Evolutionary conservation across 306 rosid genomes (phyloP).

Genomic region (Cucumis sativus): Cucumber_9930_V3 NC_026660.2:5993501-5994000

Average conservation of each 20-base stretch:
- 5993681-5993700: not conserved
- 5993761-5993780: not conserved
- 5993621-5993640: not conserved
- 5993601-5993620: not conserved
- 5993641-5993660: too few species aligned
- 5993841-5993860: constrained; percentile 68
- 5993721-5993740: not conserved
- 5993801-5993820: not conserved
- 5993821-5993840: constrained; percentile 10
- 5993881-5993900: constrained; percentile 95
- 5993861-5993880: constrained; percentile 98
- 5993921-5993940: constrained; percentile 96
- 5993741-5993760: not conserved
- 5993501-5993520: not conserved
- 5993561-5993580: not conserved
- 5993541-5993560: not conserved
- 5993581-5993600: not conserved
- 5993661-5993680: not conserved
- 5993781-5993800: not conserved
- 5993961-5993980: constrained; percentile 98
- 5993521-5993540: not conserved
- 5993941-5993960: constrained; percentile 95
- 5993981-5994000: constrained; percentile 84
- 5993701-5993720: not conserved
- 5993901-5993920: constrained; percentile 92